Base-by-base conservation (phyloP, 164 flowering plant species). In the Cinnamomum chago region DNA sequence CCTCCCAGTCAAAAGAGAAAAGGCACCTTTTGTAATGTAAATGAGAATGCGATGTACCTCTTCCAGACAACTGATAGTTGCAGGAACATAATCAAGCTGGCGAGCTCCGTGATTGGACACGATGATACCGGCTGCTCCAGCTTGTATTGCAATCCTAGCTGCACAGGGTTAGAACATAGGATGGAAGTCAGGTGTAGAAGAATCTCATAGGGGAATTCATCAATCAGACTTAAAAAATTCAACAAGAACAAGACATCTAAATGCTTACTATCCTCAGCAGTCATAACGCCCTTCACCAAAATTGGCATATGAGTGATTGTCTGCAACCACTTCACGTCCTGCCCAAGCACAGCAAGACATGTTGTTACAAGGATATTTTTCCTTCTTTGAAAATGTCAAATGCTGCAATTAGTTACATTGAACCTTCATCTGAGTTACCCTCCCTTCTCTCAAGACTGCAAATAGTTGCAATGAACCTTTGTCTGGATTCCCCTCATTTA, bases 91-190 rank as follows among this genome's bases (percentile, higher is more conserved):
- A 76, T 94, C 97, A 33, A 94, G 95, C 75, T 94, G 97, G 70
- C 98, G 92, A 83, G 94, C 98, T 76, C 97, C 99, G 81, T 93
- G 99, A 72, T 95, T 95, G 14, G 99, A 95, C 35, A 95, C 99
- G 30, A 95, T 90, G 76, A 93, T 89, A 68, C 99, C 99, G 23
- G 93, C 91, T 72, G 85, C 98, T 76, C 97, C 97, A 50, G 82
- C 78, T 81, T 92, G 83, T 27, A 93, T 73, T 20, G 99, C 86
- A 22, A 88, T 33, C 77, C 84, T 84, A 33, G 98, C 98, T 94
- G 84, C 73, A 81, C 18, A 70, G 22, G 64, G 30, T 64, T 22
- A 64, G 67, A n/a, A 24, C 30, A 58, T 58, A 12, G 30, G 13
- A 23, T 64, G 67, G 10, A 64, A 27, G 22, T 50, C 30, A 24